Percentiles rank a stretch among this genome's conserved stretches.
These are phyloP conservation scores for Colletotrichum simmondsii DNA, from an alignment of 2,329 filamentous ascomycete genomes.

Conservation along the genomic window DNA sequence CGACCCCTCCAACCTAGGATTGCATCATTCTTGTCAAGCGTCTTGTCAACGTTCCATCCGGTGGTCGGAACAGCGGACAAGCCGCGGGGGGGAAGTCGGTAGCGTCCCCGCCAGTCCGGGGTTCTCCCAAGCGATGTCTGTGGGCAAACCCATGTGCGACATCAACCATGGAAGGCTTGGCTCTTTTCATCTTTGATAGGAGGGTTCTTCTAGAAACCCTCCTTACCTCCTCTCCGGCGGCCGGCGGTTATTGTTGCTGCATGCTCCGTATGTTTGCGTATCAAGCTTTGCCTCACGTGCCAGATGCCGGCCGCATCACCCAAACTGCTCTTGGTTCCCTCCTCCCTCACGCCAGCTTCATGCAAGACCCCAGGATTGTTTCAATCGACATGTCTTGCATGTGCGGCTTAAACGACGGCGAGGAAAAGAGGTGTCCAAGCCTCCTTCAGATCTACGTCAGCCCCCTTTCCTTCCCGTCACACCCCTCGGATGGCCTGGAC, in stretches of 20 bases:
- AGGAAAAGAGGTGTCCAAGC: neutral
- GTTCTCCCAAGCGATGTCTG: slow-evolving; percentile 6
- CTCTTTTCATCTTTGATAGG: neutral
- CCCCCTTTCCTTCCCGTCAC: slow-evolving; percentile 7
- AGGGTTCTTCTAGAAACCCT: slow-evolving; percentile 6
- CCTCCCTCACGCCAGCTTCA: neutral
- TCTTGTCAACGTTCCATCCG: slow-evolving; percentile 12
- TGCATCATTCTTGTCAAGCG: neutral
- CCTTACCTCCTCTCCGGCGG: neutral
- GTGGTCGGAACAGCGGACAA: neutral
- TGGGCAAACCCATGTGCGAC: neutral
- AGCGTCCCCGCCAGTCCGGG: neutral
- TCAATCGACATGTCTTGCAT: slow-evolving; percentile 1
- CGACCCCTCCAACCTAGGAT: neutral
- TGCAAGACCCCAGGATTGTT: slow-evolving; percentile 14
- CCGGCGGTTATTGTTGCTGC: neutral
- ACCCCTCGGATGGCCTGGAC: slow-evolving; percentile 17
- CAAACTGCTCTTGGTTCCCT: neutral
- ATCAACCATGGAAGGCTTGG: neutral
- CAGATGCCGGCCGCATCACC: neutral
- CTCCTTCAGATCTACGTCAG: slow-evolving; percentile 23
- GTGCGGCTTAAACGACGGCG: slow-evolving; percentile 1
- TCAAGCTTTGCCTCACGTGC: slow-evolving; percentile 6
- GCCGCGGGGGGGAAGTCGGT: neutral
- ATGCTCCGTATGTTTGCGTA: neutral